Percentiles rank a stretch among this genome's conserved stretches.
phyloP scores from a whole-genome alignment of 768 basidiomycete species.

The Pleurotus citrinopileatus region DNA sequence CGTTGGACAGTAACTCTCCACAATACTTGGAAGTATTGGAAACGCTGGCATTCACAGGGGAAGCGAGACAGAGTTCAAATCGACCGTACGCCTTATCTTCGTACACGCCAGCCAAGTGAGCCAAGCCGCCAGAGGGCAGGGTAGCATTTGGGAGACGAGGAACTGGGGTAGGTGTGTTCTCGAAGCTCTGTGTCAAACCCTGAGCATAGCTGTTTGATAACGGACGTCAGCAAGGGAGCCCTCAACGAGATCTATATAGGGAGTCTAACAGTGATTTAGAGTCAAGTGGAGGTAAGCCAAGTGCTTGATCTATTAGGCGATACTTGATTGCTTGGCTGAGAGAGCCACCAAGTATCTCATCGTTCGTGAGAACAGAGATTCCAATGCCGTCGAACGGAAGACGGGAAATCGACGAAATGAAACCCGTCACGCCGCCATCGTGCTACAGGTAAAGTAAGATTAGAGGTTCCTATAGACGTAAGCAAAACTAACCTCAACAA shows the following conservation, averaged over 20 bases:
- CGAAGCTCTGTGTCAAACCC: not conserved
- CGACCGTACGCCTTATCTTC: constrained; percentile 12
- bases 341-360: constrained; percentile 18
- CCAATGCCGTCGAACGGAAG: constrained; percentile 23
- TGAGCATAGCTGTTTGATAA: not conserved
- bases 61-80: constrained; percentile 14
- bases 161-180: not conserved
- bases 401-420: constrained; percentile 19
- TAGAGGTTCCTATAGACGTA: too few relatives aligned
- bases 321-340: constrained; percentile 20
- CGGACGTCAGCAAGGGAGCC: too few relatives aligned
- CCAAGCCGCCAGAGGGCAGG: constrained; percentile 8
- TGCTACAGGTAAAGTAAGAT: not conserved
- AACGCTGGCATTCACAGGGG: not conserved
- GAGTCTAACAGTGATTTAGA: not conserved
- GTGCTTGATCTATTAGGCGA: constrained; percentile 20
- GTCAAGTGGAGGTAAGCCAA: constrained; percentile 14
- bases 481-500: not conserved
- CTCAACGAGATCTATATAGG: not conserved
- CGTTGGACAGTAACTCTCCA: constrained; percentile 13
- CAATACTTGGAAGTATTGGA: constrained; percentile 15
- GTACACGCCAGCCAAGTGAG: constrained; percentile 12
- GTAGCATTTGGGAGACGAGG: constrained; percentile 7
- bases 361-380: constrained; percentile 26
- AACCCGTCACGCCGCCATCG: constrained; percentile 14